Evolutionary conservation across 2,329 filamentous ascomycete species (phyloP).

Genomic region (Fusarium torreyae): DNA sequence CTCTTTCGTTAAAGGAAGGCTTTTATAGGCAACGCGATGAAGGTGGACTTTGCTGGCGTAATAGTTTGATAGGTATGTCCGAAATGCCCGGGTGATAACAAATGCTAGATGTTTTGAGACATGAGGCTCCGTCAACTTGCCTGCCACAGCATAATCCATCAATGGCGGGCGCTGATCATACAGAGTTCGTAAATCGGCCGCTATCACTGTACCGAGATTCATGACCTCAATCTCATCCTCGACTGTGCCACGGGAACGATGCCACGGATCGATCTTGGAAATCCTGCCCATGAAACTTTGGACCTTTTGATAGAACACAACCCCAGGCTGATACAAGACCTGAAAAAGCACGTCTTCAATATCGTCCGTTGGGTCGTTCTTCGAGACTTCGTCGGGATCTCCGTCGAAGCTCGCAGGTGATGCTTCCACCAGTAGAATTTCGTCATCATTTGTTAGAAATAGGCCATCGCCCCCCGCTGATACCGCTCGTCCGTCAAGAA

Average conservation of each 20-base stretch:
- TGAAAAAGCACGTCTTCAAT: conserved; percentile 69
- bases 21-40: conserved; percentile 70
- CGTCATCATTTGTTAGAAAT: conserved; percentile 65
- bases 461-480: conserved; percentile 70
- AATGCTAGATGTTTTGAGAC: conserved; percentile 65
- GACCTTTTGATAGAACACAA: conserved; percentile 71
- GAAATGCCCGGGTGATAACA: conserved; percentile 67
- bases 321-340: conserved; percentile 68
- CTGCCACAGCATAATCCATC: conserved; percentile 70
- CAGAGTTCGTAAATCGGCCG: conserved; percentile 64
- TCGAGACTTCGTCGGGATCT: conserved; percentile 46
- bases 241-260: conserved; percentile 68
- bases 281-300: conserved; percentile 71
- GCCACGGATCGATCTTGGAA: conserved; percentile 70
- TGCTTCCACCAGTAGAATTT: conserved; percentile 61
- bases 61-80: conserved; percentile 70
- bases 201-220: conserved; percentile 66
- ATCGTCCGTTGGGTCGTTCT: conserved; percentile 51
- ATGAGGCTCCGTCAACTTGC: conserved; percentile 64
- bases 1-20: conserved; percentile 66
- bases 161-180: conserved; percentile 66
- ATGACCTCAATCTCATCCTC: conserved; percentile 72
- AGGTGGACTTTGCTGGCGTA: conserved; percentile 70
- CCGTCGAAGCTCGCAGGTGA: conserved; percentile 58
- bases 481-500: conserved; percentile 69